Base-by-base conservation (phyloP, 73 alveolate species). In the Paramecium sexaurelia region DNA sequence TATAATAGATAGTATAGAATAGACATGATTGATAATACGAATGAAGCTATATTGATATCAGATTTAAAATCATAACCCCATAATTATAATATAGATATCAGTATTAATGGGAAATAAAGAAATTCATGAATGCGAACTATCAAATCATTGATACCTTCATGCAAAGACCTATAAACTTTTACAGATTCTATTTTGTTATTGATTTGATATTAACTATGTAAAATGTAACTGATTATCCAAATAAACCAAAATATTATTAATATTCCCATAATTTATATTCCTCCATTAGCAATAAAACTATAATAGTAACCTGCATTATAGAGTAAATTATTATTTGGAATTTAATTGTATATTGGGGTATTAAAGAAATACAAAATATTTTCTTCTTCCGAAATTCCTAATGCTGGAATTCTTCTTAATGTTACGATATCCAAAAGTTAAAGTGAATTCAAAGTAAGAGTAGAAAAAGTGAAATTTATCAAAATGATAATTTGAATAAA, bases 61-160 rank as follows among this genome's bases (percentile, higher is more conserved):
- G 87, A 73, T n/a, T 20, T 39, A 36, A 73, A 73, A 36, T 73
- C 57, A 33, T 73, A 73, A 9, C 87, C 87, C 87, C 87, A 73
- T 0, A 73, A 4, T 73, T 73, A 19, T 22, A 73, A 39, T 6
- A 73, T 20, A 9, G 36, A 36, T 17, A 73, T 73, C 3, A 73
- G 36, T 7, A 73, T 33, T 8, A 73, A 73, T 33, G 55, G 87
- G 11, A 36, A 36, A n/a, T 33, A 73, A 13, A 73, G 87, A 32
- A 73, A 33, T 37, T 73, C 87, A 73, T 73, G 61, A 36, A 73
- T 9, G 2, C 87, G 36, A 0, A 73, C 87, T 9, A 73, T 1
- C 0, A 73, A 33, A 73, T 73, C 87, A 39, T 37, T 73, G 15
- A 61, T 36, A 73, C 55, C 57, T 24, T 33, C 55, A 33, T 29